Base-by-base conservation (phyloP, 1,139 yeast species). In the Saccharomyces hybrid region DNA sequence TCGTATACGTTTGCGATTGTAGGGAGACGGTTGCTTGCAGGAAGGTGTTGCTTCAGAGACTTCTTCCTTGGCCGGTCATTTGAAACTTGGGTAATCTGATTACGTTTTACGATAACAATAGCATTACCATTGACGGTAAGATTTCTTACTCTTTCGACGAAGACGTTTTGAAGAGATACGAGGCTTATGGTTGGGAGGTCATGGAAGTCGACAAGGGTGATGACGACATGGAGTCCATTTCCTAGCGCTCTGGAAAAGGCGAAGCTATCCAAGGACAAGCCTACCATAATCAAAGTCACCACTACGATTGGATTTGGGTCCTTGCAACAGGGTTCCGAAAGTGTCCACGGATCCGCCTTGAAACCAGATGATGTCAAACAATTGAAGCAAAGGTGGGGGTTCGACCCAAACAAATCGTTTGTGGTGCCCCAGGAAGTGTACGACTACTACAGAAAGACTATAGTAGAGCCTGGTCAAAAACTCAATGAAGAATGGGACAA, bases 1-100 rank as follows among this genome's bases (percentile, higher is more conserved):
- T 82, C 83, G 73, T 82, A 79, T 80, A 84, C 90, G 62, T 93
- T 84, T 74, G 74, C 77, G 64, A 85, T 93, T 79, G 77, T 90
- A 62, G 99, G 99, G 99, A 76, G 99, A 93, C 69, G 99, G 98
- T 67, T 93, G 99, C 79, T 81, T 93, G 80, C 87, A 86, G 93
- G 99, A 93, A 79, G 99, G 99, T 81, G 89, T 93, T 61, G 82
- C 97, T 58, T 82, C 95, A 58, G 99, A 93, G 79, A 95, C 97
- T 55, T 80, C 82, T 66, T 93, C 99, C 48, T 78, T 91, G 61
- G 99, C 99, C 62, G 99, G 99, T 70, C 99, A 93, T 78, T 80
- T 93, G 74, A 82, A 89, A 78, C 85, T 93, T 73, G 89, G 89
- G 90, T 73, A 91, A 91, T 79, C 83, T 93, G 78, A 89, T 93